These are phyloP conservation scores for Akanthomyces dipterigenus DNA, from an alignment of 2,329 filamentous ascomycete species.

Conservation along the genomic window DNA sequence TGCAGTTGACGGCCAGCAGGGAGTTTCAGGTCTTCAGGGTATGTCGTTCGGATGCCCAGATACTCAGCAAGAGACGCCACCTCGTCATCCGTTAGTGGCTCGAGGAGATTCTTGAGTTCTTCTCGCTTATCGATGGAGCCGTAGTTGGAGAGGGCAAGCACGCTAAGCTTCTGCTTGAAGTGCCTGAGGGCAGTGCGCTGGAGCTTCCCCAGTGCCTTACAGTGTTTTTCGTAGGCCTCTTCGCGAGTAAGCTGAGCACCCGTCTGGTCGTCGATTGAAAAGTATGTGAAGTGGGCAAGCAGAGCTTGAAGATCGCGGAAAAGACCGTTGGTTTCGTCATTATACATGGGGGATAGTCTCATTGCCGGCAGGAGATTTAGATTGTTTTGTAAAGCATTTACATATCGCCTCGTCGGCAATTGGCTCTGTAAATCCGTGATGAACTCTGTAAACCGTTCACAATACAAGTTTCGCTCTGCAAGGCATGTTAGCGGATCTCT, in stretches of 20 bases:
- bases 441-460: conserved; percentile 89
- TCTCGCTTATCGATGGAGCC: conserved; percentile 74
- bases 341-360: conserved; percentile 70
- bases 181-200: conserved; percentile 72
- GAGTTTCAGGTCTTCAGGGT: conserved; percentile 65
- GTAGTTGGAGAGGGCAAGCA: conserved; percentile 88
- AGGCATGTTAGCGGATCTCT: conserved; percentile 22
- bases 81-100: conserved; percentile 67
- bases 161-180: conserved; percentile 85
- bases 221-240: conserved; percentile 75
- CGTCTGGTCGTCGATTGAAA: conserved; percentile 86
- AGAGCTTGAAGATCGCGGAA: conserved; percentile 74
- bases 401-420: conserved; percentile 85
- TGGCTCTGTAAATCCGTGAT: conserved; percentile 88
- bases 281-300: conserved; percentile 80
- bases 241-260: conserved; percentile 66
- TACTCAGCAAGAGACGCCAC: conserved; percentile 59
- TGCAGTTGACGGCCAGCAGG: conserved; percentile 56
- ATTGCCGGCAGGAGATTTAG: conserved; percentile 75
- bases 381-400: conserved; percentile 81
- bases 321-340: conserved; percentile 65
- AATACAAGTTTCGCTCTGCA: conserved; percentile 67
- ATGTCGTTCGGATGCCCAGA: conserved; percentile 74
- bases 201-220: conserved; percentile 65
- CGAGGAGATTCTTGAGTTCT: conserved; percentile 72